Evolutionary conservation across 495 filamentous ascomycete genomes (phyloP), one percentile per base, ranked within the genome.

Genomic region (Cenococcum geophilum): DNA sequence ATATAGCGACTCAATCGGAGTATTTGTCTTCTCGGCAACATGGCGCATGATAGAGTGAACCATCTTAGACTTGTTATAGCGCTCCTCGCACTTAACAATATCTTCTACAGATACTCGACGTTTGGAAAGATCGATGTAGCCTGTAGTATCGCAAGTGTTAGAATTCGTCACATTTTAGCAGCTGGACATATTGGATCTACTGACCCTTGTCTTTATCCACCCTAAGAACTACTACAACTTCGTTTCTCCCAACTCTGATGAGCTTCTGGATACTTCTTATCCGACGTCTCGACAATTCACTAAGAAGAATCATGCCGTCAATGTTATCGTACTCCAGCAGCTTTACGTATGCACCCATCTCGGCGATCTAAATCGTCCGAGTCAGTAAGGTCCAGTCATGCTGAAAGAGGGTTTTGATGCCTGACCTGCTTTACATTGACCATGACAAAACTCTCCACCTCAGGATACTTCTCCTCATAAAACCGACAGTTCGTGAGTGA

Each of bases 261-360:
- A 98, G 84, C 80, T 98, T 98, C 75, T 98, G 93, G 71, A 98
- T 98, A 83, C 86, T 91, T 76, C 93, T 80, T 69, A 98, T 98
- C 82, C 93, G 92, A 76, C 93, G 86, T 76, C 93, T 83, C 25
- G 95, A 97, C 52, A 98, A 83, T 74, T 98, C 93, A 67, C 88
- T 93, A 63, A 98, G 87, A 52, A 98, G 80, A 64, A 98, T 98
- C 93, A 98, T 98, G 79, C 93, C 93, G 74, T 98, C 93, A 75
- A 98, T 98, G 78, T 97, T 95, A 75, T 97, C 93, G 76, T 98
- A 98, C 78, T 98, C 93, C 68, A 98, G 86, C 27, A 98, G 85
- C 78, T 98, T 98, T 71, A 98, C 93, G 73, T 98, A 98, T 67
- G 93, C 93, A 67, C 93, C 93, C 93, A 98, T 98, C 74, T 98